phyloP scores from a whole-genome alignment of 208 protist genomes.

The Crithidia acanthocephali region DNA sequence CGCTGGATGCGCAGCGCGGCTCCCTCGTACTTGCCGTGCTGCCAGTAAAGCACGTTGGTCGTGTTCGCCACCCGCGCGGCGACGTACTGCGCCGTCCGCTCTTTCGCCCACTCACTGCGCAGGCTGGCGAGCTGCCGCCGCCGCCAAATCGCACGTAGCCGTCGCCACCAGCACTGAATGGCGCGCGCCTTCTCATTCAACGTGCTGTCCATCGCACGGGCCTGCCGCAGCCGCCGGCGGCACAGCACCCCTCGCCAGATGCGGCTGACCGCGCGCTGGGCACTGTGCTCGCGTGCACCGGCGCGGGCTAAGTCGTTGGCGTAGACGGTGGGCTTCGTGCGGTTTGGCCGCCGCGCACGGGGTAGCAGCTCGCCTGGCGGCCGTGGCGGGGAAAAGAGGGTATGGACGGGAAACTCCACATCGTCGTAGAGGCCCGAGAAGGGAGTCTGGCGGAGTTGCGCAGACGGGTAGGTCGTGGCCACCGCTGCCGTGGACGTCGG shows the following conservation, averaged over 20 bases:
- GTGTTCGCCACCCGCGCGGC: slow-evolving; percentile 44
- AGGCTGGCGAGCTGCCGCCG: slow-evolving; percentile 40
- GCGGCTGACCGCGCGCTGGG: slow-evolving; percentile 66
- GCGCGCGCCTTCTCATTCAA: slow-evolving; percentile 54
- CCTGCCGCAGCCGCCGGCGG: slow-evolving; percentile 62
- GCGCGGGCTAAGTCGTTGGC: slow-evolving; percentile 59
- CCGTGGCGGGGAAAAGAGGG: slow-evolving; percentile 67
- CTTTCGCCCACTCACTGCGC: slow-evolving; percentile 52
- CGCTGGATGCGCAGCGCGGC: slow-evolving; percentile 76
- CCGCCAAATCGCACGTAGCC: slow-evolving; percentile 40
- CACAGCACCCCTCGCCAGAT: slow-evolving; percentile 84
- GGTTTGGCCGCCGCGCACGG: slow-evolving; percentile 54
- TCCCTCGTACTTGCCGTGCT: slow-evolving; percentile 63
- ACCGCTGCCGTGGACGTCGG: background rate
- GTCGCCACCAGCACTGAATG: slow-evolving; percentile 89
- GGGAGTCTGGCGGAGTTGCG: slow-evolving; percentile 8
- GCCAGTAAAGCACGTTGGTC: slow-evolving; percentile 77
- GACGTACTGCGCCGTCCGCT: slow-evolving; percentile 51
- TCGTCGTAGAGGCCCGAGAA: slow-evolving; percentile 66
- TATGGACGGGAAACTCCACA: slow-evolving; percentile 65
- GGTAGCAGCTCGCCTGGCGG: slow-evolving; percentile 63
- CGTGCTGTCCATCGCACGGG: slow-evolving; percentile 41
- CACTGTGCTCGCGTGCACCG: slow-evolving; percentile 63
- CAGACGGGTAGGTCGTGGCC: slow-evolving; percentile 10
- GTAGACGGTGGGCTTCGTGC: slow-evolving; percentile 44